Evolutionary conservation across 2,329 filamentous ascomycete genomes (phyloP).

Genomic region (Colletotrichum lentis): DNA sequence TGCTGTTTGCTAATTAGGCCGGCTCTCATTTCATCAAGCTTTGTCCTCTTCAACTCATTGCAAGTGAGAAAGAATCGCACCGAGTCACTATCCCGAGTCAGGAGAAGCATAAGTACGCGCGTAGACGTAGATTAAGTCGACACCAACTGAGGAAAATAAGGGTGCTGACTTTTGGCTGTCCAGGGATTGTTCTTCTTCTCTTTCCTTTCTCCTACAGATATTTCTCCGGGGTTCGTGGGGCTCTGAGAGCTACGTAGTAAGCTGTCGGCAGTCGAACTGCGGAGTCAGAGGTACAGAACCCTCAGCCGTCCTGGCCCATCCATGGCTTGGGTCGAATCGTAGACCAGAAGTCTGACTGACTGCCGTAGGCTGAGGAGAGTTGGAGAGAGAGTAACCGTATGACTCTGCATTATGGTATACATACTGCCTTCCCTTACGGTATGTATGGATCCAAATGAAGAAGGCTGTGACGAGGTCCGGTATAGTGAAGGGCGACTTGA

Average conservation of each 20-base stretch:
- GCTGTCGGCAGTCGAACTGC: conserved; percentile 22
- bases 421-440: no score
- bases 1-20: no score
- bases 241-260: no score
- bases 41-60: neutral
- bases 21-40: neutral
- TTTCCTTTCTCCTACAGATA: no score
- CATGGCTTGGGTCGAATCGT: neutral
- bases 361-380: no score
- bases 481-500: neutral
- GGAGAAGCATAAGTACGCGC: neutral
- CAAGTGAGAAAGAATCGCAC: neutral
- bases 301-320: neutral
- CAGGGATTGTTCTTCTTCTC: neutral
- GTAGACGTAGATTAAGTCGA: conserved; percentile 28
- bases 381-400: neutral
- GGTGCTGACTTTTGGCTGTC: neutral
- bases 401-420: no score
- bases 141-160: conserved; percentile 22
- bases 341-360: no score
- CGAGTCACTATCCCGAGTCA: no score
- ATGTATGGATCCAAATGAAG: no score
- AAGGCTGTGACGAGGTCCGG: neutral
- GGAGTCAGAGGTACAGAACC: conserved; percentile 14
- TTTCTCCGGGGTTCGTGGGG: neutral